Evolutionary conservation across 495 filamentous ascomycete genomes (phyloP).

Genomic region (Neurospora sp.): DNA sequence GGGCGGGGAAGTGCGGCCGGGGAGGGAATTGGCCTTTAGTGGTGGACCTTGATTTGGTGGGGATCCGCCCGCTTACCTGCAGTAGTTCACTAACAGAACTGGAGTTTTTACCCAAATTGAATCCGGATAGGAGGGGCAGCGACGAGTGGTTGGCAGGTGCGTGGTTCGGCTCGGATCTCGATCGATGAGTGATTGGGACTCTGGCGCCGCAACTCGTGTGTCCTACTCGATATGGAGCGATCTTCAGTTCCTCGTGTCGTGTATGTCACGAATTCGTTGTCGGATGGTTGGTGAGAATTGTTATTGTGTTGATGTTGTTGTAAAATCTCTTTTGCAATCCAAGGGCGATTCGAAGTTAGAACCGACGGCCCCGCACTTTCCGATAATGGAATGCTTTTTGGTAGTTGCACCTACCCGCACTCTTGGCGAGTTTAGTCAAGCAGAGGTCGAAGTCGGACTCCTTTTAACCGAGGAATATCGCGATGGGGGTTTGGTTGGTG

Average conservation of each 20-base stretch:
- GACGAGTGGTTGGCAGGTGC: neutral
- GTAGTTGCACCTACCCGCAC: neutral
- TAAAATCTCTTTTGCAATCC: neutral
- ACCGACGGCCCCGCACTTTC: neutral
- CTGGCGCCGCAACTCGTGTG: neutral
- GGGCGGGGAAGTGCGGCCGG: neutral
- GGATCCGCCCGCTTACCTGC: constrained; percentile 15
- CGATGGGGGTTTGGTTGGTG: neutral
- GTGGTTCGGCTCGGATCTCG: neutral
- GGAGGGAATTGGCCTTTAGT: neutral
- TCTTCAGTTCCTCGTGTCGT: neutral
- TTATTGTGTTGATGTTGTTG: neutral
- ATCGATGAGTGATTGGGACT: neutral
- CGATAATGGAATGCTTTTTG: neutral
- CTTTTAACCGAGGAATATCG: neutral
- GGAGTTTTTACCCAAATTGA: neutral
- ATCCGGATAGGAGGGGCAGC: neutral
- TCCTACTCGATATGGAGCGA: neutral
- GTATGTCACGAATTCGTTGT: neutral
- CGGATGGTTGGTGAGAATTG: neutral
- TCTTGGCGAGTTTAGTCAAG: neutral
- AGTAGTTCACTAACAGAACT: constrained; percentile 2
- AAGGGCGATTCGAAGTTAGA: neutral
- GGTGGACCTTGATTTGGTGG: neutral
- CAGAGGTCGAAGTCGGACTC: neutral